Evolutionary conservation across 176 grass and related monocot species (phyloP).

Genomic region (Secale cereale): DNA sequence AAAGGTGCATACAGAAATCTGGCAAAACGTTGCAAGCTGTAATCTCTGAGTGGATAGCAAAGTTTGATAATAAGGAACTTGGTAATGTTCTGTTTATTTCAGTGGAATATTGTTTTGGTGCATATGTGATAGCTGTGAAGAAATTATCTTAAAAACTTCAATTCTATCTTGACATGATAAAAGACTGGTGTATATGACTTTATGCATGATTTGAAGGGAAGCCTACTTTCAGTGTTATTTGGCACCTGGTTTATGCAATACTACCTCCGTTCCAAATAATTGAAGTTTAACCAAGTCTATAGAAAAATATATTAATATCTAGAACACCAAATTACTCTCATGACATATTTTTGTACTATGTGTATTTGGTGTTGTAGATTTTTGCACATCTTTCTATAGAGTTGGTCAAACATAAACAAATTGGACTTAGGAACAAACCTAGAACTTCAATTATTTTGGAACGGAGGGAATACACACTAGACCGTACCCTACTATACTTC

Average conservation of each 20-base stretch:
- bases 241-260: constrained; percentile 10
- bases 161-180: neutral
- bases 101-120: constrained; percentile 7
- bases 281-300: no score
- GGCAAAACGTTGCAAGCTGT: constrained; percentile 80
- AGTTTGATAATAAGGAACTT: constrained; percentile 90
- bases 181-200: neutral
- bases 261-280: no score
- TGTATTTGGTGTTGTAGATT: no score
- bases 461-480: neutral
- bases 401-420: no score
- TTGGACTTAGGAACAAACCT: no score
- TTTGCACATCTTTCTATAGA: no score
- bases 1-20: constrained; percentile 84
- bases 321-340: no score
- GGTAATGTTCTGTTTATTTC: constrained; percentile 44
- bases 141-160: neutral
- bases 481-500: neutral
- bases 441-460: no score
- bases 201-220: neutral
- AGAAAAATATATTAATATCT: no score
- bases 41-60: constrained; percentile 82
- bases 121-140: constrained; percentile 6
- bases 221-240: neutral
- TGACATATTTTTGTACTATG: no score